Base-by-base conservation (phyloP, 495 filamentous ascomycete genomes). In the Penicillium bialowiezense region DNA sequence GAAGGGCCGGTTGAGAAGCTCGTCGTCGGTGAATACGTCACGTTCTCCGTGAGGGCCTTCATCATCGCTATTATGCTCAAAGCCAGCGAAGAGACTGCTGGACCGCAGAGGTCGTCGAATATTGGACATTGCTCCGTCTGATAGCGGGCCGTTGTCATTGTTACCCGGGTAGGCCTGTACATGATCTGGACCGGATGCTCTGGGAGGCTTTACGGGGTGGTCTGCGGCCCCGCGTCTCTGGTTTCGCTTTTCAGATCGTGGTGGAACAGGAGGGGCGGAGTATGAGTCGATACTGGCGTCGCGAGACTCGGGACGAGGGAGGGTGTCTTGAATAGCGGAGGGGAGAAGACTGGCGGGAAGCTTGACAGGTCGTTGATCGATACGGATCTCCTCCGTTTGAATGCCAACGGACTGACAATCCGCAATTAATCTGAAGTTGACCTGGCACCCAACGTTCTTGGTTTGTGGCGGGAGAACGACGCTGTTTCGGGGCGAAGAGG, bases 331-430 rank as follows among this genome's bases (percentile, higher is more conserved):
- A 50, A 76, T 75, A 14, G 85, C 76, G 7, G 88, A 90, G 3
- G 90, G 86, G 26, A 88, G 80, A 41, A 96, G 74, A 60, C 91
- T 86, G 1, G 86, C 79, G 17, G 89, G 88, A 14, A 96, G 69
- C 58, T 81, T 87, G 34, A 84, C 76, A 21, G 86, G 73, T 44
- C 90, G 78, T 69, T 79, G 80, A 63, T 91, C 91, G 14, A 91
- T 75, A 36, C 84, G 74, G 51, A 96, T 95, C 51, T 87, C 85
- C 47, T 97, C 90, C 8, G 93, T 98, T 73, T 98, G 95, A 35
- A 95, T 81, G 3, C 72, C 73, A 21, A 75, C 67, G 17, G 83
- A 84, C 15, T 67, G 64, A 12, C 61, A 60, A 19, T 71, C 62
- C 3, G 63, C 51, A n/a, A 62, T 44, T 13, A 67, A 45, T 6